Evolutionary conservation across 352 stramenopile genomes (phyloP).

Genomic region (Phytopythium vexans): DNA sequence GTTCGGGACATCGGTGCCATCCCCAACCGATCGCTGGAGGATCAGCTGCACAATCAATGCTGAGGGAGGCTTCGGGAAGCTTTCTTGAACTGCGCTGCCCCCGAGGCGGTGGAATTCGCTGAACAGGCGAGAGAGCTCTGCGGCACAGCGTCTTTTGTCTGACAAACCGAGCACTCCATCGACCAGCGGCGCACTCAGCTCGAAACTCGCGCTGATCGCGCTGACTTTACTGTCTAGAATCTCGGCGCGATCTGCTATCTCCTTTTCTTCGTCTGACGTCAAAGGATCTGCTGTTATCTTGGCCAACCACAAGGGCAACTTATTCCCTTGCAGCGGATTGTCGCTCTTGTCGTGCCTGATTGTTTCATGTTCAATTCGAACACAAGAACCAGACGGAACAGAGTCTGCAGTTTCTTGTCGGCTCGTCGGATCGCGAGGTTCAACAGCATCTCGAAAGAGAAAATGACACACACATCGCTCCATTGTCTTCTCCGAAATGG

Average conservation of each 20-base stretch:
- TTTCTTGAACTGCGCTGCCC: slow-evolving; percentile 4
- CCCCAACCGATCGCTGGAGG: slow-evolving; percentile 11
- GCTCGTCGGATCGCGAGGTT: too few relatives aligned
- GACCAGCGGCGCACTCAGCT: slow-evolving; percentile 7
- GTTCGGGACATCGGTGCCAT: neutral
- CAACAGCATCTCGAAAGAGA: too few relatives aligned
- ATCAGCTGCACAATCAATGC: slow-evolving; percentile 18
- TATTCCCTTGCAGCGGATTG: too few relatives aligned
- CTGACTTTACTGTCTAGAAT: slow-evolving; percentile 9
- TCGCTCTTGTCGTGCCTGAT: too few relatives aligned
- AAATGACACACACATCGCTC: neutral
- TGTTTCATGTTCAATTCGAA: too few relatives aligned
- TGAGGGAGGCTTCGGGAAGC: slow-evolving; percentile 13
- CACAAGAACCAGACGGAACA: too few relatives aligned
- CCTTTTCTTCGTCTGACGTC: slow-evolving; percentile 12
- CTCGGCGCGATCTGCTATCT: slow-evolving; percentile 10
- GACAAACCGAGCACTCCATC: slow-evolving; percentile 2
- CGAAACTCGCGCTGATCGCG: slow-evolving; percentile 16
- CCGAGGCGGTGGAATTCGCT: slow-evolving; percentile 5
- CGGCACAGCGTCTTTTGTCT: neutral
- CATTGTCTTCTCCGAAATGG: neutral
- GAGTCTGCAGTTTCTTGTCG: too few relatives aligned
- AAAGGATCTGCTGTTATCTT: neutral
- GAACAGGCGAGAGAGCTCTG: slow-evolving; percentile 13
- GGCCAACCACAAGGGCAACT: too few relatives aligned